phyloP scores from a whole-genome alignment of 805 yeast species.

The Ascoidea tarda region DNA sequence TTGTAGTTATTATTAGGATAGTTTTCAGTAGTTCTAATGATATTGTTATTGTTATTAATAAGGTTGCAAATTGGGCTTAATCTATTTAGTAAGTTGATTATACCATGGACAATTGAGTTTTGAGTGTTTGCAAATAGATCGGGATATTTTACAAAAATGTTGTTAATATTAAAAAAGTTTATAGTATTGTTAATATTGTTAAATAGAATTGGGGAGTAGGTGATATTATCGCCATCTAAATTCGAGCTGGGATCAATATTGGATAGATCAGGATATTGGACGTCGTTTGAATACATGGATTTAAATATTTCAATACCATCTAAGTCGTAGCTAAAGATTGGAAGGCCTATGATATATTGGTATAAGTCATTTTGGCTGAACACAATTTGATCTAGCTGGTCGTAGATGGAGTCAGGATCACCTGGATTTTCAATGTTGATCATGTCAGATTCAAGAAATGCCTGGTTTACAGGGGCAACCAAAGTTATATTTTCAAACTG shows the following conservation, averaged over 20 bases:
- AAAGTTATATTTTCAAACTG: slow-evolving; percentile 48
- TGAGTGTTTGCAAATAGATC: slow-evolving; percentile 49
- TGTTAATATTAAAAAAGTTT: slow-evolving; percentile 21
- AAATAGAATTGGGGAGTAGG: slow-evolving; percentile 19
- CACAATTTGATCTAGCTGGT: slow-evolving; percentile 5
- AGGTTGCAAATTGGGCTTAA: slow-evolving; percentile 23
- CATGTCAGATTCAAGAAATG: slow-evolving; percentile 27
- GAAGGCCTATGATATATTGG: slow-evolving; percentile 22
- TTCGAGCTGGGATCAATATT: slow-evolving; percentile 1
- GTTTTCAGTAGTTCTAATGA: too few species aligned
- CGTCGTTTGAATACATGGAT: slow-evolving; percentile 10
- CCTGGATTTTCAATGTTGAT: slow-evolving; percentile 6
- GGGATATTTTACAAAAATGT: slow-evolving; percentile 36
- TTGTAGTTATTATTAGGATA: not conserved
- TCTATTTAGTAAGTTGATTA: slow-evolving; percentile 28
- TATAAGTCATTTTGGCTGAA: slow-evolving; percentile 11
- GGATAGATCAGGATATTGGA: too few species aligned
- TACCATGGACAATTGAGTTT: slow-evolving; percentile 53
- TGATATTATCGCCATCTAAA: slow-evolving; percentile 8
- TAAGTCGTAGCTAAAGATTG: slow-evolving; percentile 17
- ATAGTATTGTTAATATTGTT: slow-evolving; percentile 17
- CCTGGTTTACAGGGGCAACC: slow-evolving; percentile 73
- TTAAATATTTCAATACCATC: slow-evolving; percentile 16
- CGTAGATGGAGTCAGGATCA: slow-evolving; percentile 11
- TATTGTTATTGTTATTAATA: slow-evolving; percentile 1